phyloP scores from a whole-genome alignment of 2,329 filamentous ascomycete genomes.

The Tolypocladium pustulatum region DNA sequence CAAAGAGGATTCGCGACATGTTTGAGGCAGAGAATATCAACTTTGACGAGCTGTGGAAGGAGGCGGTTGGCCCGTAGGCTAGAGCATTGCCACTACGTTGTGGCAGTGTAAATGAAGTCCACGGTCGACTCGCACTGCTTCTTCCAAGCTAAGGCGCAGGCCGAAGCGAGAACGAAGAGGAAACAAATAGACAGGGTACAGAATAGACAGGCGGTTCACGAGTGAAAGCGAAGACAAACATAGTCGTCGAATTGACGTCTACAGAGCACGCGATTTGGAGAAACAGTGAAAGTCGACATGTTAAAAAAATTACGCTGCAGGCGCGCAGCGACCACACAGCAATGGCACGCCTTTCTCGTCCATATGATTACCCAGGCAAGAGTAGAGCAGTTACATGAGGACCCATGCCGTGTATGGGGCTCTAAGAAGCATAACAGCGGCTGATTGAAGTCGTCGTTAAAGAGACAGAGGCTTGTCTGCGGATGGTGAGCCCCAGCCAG shows the following conservation, averaged over 20 bases:
- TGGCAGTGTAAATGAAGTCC: background rate
- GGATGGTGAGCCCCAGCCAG: background rate
- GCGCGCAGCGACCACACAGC: too few relatives aligned
- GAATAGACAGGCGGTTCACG: background rate
- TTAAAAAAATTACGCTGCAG: too few relatives aligned
- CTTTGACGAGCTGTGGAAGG: constrained; percentile 70
- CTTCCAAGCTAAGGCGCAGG: background rate
- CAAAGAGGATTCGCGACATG: constrained; percentile 62
- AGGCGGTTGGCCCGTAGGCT: constrained; percentile 34
- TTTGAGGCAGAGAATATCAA: constrained; percentile 69
- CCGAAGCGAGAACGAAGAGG: background rate
- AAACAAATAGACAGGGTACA: background rate
- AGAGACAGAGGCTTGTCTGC: background rate
- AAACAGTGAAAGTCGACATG: too few relatives aligned
- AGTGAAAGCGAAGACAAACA: background rate
- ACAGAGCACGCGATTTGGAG: too few relatives aligned
- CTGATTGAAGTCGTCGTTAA: too few relatives aligned
- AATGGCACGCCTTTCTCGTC: too few relatives aligned
- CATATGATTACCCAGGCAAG: too few relatives aligned
- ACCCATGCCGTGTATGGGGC: too few relatives aligned
- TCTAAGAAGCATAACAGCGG: too few relatives aligned
- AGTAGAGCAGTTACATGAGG: too few relatives aligned
- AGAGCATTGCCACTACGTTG: background rate
- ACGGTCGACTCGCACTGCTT: background rate
- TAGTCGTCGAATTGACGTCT: too few relatives aligned